Evolutionary conservation across 108 stramenopile genomes (phyloP).

Genomic region (Pseudonitzschia multiseries): DNA sequence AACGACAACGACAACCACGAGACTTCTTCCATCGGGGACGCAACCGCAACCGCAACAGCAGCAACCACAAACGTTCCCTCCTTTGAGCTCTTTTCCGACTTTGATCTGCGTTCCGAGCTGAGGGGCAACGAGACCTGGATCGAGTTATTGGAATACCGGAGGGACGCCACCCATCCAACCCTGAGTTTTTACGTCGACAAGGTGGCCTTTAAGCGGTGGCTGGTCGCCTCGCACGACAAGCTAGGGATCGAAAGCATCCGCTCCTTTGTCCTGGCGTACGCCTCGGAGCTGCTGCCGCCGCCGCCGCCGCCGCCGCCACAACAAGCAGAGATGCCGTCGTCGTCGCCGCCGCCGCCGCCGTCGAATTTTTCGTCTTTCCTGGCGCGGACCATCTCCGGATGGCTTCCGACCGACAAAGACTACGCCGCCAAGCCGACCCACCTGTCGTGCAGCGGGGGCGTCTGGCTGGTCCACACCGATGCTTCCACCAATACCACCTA

Average conservation of each 20-base stretch:
- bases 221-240: neutral
- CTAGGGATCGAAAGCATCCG: neutral
- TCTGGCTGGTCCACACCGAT: constrained; percentile 24
- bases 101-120: constrained; percentile 8
- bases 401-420: neutral
- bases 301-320: no score
- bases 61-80: neutral
- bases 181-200: constrained; percentile 29
- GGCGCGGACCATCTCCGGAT: neutral
- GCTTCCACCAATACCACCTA: neutral
- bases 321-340: no score
- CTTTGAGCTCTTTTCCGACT: constrained; percentile 15
- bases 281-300: neutral
- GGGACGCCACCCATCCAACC: neutral
- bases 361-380: no score
- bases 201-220: constrained; percentile 23
- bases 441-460: constrained; percentile 15
- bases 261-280: neutral
- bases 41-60: no score
- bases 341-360: no score
- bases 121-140: constrained; percentile 24
- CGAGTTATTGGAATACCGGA: constrained; percentile 14
- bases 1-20: neutral
- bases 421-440: constrained; percentile 30
- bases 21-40: no score